Conservation (phyloP, 1,139 yeast species). For the Debaryomyces psychrophilus region DNA sequence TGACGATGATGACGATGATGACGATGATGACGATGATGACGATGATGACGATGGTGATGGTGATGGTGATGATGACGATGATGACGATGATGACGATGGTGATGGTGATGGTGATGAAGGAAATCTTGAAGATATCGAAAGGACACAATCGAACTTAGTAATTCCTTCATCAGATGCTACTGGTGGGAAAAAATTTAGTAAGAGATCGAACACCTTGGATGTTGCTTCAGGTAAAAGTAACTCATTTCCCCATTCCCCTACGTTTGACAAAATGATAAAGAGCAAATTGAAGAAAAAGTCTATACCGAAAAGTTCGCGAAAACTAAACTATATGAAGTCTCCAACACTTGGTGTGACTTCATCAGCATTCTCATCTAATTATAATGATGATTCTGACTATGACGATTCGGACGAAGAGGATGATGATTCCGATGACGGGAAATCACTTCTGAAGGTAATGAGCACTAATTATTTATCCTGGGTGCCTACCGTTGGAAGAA, state of each 20-base stretch:
- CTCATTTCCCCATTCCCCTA: conserved; percentile 41
- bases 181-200: conserved; percentile 36
- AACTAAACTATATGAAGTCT: conserved; percentile 11
- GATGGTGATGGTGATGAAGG: conserved; percentile 24
- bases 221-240: conserved; percentile 23
- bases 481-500: conserved; percentile 93
- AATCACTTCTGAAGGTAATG: conserved; percentile 34
- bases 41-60: conserved; percentile 21
- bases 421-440: conserved; percentile 22
- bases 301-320: conserved; percentile 12
- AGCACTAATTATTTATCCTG: conserved; percentile 77
- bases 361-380: neutral
- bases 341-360: conserved; percentile 8
- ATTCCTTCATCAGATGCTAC: conserved; percentile 39
- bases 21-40: conserved; percentile 2
- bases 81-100: conserved; percentile 20
- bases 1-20: neutral
- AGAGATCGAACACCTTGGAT: conserved; percentile 54
- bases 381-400: conserved; percentile 1
- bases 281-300: conserved; percentile 12
- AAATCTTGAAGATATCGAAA: conserved; percentile 16
- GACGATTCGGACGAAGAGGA: conserved; percentile 14
- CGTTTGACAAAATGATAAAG: conserved; percentile 40
- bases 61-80: conserved; percentile 16
- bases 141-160: conserved; percentile 40